Evolutionary conservation across 148 eudicot genomes (phyloP).

Genomic region (Chenopodium quinoa): DNA sequence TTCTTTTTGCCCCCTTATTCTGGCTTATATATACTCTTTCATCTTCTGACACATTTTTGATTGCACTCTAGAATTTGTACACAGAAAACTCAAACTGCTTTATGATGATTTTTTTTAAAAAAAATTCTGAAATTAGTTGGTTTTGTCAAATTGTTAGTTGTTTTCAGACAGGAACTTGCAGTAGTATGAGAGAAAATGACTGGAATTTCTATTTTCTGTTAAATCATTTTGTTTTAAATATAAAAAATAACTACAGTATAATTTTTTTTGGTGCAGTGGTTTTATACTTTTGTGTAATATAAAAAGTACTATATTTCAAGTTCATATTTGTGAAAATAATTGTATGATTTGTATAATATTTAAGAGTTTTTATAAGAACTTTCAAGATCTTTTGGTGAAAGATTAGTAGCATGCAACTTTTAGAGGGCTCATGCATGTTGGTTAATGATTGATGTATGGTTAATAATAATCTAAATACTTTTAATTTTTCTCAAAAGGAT

Average conservation of each 20-base stretch:
- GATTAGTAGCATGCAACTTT: neutral
- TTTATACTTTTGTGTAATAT: neutral
- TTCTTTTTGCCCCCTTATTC: slow-evolving; percentile 10
- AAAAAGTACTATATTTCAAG: neutral
- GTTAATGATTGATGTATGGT: neutral
- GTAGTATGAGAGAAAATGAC: slow-evolving; percentile 20
- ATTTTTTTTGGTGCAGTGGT: neutral
- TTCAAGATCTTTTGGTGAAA: slow-evolving; percentile 1
- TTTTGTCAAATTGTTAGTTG: slow-evolving; percentile 15
- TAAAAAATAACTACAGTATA: neutral
- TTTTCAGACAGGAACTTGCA: slow-evolving; percentile 24
- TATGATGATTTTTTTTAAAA: neutral
- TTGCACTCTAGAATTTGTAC: slow-evolving; percentile 21
- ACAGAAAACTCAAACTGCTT: slow-evolving; percentile 21
- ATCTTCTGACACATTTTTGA: slow-evolving; percentile 26
- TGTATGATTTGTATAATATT: neutral
- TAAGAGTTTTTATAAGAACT: neutral
- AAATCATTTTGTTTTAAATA: neutral
- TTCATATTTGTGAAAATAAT: neutral
- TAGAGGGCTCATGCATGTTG: neutral
- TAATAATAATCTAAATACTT: neutral
- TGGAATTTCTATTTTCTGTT: neutral
- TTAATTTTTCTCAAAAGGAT: neutral
- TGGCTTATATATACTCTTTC: slow-evolving; percentile 15
- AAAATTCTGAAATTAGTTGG: slow-evolving; percentile 10